These are phyloP conservation scores for Dillenia suffruticosa DNA, from an alignment of 164 flowering plant species.

Conservation along the genomic window DNA sequence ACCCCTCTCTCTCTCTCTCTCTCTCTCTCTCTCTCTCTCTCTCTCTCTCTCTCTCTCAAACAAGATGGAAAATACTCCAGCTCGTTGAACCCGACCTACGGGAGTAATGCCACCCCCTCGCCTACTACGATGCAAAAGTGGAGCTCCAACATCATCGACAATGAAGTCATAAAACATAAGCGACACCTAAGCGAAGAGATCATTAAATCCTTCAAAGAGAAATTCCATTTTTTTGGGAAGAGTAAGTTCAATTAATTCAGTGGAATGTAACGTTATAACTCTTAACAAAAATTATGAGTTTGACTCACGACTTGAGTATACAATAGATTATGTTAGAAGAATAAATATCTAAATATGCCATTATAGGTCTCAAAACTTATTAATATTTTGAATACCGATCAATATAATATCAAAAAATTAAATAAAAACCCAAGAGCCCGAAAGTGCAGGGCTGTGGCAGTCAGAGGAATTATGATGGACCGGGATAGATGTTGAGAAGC, in stretches of 20 bases:
- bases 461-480: not conserved
- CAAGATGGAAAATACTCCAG: too few species aligned
- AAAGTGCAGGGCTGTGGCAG: not conserved
- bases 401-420: too few species aligned
- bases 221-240: not conserved
- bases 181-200: slow-evolving; percentile 5
- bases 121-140: slow-evolving; percentile 27
- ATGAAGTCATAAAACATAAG: slow-evolving; percentile 1
- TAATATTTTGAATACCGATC: too few species aligned
- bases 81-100: not conserved
- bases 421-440: too few species aligned
- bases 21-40: too few species aligned
- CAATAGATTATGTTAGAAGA: too few species aligned
- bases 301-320: too few species aligned
- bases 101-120: slow-evolving; percentile 19
- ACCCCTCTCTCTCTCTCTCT: too few species aligned
- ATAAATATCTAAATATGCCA: too few species aligned
- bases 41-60: too few species aligned
- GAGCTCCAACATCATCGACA: slow-evolving; percentile 9
- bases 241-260: slow-evolving; percentile 5
- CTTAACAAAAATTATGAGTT: too few species aligned
- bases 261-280: slow-evolving; percentile 5
- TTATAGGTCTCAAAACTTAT: too few species aligned
- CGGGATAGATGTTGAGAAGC: slow-evolving; percentile 6
- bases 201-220: not conserved